Conservation (phyloP, 768 basidiomycete genomes). For the Lactarius akahatsu region DNA sequence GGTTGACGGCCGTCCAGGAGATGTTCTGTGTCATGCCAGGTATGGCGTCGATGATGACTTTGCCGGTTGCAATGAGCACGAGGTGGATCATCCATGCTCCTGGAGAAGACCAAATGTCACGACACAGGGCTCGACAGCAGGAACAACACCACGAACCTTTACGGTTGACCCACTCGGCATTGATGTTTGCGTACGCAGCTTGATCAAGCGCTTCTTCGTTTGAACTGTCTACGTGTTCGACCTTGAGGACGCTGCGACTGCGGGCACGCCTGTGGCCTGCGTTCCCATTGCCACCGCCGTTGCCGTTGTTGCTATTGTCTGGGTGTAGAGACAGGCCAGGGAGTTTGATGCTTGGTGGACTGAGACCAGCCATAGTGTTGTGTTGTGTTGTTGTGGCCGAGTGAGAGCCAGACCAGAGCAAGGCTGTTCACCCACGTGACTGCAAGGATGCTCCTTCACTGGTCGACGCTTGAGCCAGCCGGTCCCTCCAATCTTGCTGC, state of each 20-base stretch:
- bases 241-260: slow-evolving; percentile 77
- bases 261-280: slow-evolving; percentile 43
- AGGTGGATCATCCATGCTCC: slow-evolving; percentile 99
- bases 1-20: slow-evolving; percentile 93
- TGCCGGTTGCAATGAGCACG: slow-evolving; percentile 85
- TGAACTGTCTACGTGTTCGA: slow-evolving; percentile 75
- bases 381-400: not conserved
- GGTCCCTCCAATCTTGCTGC: slow-evolving; percentile 62
- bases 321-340: slow-evolving; percentile 20
- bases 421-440: not conserved
- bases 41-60: slow-evolving; percentile 89
- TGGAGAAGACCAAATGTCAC: slow-evolving; percentile 36
- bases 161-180: slow-evolving; percentile 91
- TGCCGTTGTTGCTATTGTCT: not conserved
- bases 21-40: slow-evolving; percentile 93
- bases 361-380: slow-evolving; percentile 18
- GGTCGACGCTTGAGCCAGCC: slow-evolving; percentile 61
- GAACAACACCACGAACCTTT: slow-evolving; percentile 56
- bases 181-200: slow-evolving; percentile 77
- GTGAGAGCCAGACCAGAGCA: not conserved
- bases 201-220: slow-evolving; percentile 78
- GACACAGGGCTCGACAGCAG: slow-evolving; percentile 5
- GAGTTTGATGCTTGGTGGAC: slow-evolving; percentile 21
- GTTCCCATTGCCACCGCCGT: not conserved
- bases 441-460: slow-evolving; percentile 48